Percentiles rank a stretch among this genome's conserved stretches.
Evolutionary conservation across 176 grass and related monocot genomes (phyloP).

Genomic region (Triticum monococcum): DNA sequence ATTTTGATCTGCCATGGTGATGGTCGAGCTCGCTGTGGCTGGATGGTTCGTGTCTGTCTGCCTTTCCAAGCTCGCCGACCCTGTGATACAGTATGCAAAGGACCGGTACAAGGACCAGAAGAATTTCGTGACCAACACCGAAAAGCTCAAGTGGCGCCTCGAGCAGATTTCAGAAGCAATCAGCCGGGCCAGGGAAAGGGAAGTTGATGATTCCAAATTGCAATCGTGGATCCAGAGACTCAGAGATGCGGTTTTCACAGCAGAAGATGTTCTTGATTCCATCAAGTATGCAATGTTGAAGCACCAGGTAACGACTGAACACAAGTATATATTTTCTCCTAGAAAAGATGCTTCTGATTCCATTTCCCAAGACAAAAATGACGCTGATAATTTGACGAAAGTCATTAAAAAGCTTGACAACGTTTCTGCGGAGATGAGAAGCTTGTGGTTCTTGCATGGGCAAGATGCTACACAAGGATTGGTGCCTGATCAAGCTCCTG

Average conservation of each 20-base stretch:
- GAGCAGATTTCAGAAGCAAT: neutral
- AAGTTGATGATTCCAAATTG: neutral
- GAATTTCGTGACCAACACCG: neutral
- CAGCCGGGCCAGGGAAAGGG: neutral
- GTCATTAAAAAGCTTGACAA: neutral
- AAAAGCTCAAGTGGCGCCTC: neutral
- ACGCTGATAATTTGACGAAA: neutral
- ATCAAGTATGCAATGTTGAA: neutral
- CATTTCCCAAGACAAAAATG: neutral
- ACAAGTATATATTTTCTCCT: neutral
- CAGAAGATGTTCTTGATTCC: neutral
- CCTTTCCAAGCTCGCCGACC: neutral
- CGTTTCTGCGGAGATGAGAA: neutral
- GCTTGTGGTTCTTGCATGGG: neutral
- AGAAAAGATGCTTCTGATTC: neutral
- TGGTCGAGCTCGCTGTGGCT: neutral
- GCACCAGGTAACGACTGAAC: neutral
- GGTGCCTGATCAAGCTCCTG: neutral
- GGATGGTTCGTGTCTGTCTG: neutral
- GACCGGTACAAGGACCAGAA: neutral
- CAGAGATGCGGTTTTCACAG: neutral
- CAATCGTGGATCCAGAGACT: neutral
- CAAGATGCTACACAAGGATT: neutral
- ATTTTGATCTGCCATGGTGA: neutral
- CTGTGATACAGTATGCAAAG: neutral